A percentile compares a stretch with the other conserved stretches of the same genome.
Conservation (phyloP, 192 early-diverging fungal genomes). For the Podila clonocystis region DNA sequence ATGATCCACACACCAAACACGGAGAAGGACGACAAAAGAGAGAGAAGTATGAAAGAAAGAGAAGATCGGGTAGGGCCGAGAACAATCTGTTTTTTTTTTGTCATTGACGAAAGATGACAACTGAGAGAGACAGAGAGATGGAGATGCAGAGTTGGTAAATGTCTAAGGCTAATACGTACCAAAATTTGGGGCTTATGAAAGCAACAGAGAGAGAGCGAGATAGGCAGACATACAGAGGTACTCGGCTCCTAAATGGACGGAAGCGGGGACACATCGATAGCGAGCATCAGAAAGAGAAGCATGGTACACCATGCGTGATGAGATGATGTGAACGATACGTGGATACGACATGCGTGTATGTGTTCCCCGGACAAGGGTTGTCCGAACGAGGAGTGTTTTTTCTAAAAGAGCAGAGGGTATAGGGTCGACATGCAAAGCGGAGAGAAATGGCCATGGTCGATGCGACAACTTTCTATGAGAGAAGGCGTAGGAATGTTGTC, state of each 20-base stretch:
- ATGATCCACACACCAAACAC: slow-evolving; percentile 4
- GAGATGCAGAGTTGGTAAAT: neutral
- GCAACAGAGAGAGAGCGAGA: neutral
- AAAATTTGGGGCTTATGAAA: no score
- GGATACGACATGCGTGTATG: no score
- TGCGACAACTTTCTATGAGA: neutral
- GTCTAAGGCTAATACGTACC: no score
- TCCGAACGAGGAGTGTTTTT: no score
- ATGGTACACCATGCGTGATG: no score
- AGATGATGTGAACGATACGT: no score
- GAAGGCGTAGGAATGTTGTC: neutral
- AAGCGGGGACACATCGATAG: no score
- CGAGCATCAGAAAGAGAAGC: no score
- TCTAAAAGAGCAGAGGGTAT: no score
- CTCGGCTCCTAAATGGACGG: no score
- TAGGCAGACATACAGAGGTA: neutral
- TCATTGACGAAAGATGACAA: neutral
- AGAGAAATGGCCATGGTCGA: neutral
- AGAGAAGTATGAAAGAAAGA: neutral
- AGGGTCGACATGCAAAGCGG: neutral
- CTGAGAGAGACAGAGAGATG: neutral
- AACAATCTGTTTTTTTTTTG: neutral
- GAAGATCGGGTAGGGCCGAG: neutral
- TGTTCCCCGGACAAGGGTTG: no score
- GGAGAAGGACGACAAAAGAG: neutral